Base-by-base conservation (phyloP, 352 stramenopile genomes). In the Elongisporangium prolatum region DNA sequence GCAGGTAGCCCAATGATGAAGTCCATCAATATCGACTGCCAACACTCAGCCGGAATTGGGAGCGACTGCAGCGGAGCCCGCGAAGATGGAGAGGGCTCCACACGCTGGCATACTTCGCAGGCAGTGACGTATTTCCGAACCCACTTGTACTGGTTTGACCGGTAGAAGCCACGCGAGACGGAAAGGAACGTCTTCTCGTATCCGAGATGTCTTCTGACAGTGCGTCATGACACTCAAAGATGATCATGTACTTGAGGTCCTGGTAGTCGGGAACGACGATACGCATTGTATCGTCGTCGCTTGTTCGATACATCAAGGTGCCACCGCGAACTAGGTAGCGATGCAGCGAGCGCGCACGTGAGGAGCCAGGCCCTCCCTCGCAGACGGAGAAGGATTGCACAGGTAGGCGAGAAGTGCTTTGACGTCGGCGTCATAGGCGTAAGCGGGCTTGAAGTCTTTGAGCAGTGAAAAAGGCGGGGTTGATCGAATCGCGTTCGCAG, bases 111-210 rank as follows among this genome's bases (percentile, higher is more conserved):
- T 2, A 54, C 22, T 52, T 78, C 61, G n/a, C 60, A 75, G 0
- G 57, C 59, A 24, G 57, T 55, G 1, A 74, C 52, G 24, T 54
- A 78, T 28, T 70, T 75, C 2, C 54, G 52, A 1, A 75, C 63
- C 60, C 53, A 71, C 24, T 74, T 71, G 24, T 74, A 73, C 64
- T 67, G 56, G 38, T 74, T 60, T 0, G 70, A 21, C 64, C 52
- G 69, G 47, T 63, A 65, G 54, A 60, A 67, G 40, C 65, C 50
- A 0, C 61, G 60, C 2, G 56, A 59, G 0, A 71, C n/a, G 11
- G 48, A 9, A 7, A 57, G 10, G 52, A 57, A 75, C 6, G 64
- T 71, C 40, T 75, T 74, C 55, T 73, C 64, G 40, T 63, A 55
- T 47, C 54, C 60, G 0, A 71, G 49, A 21, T 75, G 70, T 16